A percentile compares a stretch with the other conserved stretches of the same genome.
phyloP scores from a whole-genome alignment of 2,329 filamentous ascomycete genomes.

The Cytospora piceae region DNA sequence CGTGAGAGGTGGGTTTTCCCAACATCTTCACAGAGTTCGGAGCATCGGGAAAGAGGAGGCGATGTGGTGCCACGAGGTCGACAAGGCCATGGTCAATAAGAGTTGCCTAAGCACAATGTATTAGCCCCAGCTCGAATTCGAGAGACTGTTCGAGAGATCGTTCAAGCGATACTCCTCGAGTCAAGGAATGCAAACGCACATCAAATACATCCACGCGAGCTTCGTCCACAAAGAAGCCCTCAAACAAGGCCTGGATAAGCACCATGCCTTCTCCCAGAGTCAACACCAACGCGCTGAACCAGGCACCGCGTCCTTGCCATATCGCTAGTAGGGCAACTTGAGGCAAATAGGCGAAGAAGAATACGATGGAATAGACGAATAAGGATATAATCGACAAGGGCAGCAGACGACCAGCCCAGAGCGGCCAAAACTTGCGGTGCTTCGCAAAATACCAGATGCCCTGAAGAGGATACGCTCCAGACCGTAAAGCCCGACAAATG shows the following conservation, averaged over 20 bases:
- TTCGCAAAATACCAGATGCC: conserved; percentile 82
- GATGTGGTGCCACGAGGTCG: conserved; percentile 68
- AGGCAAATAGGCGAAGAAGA: conserved; percentile 85
- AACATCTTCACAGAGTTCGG: conserved; percentile 77
- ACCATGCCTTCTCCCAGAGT: conserved; percentile 82
- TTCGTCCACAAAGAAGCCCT: conserved; percentile 82
- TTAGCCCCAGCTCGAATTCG: conserved; percentile 25
- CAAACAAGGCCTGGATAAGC: conserved; percentile 71
- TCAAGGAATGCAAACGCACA: conserved; percentile 49
- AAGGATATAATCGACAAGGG: conserved; percentile 81
- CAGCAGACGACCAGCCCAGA: conserved; percentile 76
- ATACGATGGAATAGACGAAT: conserved; percentile 83
- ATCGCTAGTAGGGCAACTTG: conserved; percentile 87
- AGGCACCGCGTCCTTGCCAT: conserved; percentile 87
- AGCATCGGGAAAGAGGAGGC: conserved; percentile 68
- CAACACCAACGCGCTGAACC: conserved; percentile 84
- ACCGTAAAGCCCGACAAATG: conserved; percentile 47
- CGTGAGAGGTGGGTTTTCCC: conserved; percentile 76
- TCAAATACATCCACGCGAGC: conserved; percentile 83
- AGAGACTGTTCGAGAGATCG: neutral
- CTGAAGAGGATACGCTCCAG: conserved; percentile 62
- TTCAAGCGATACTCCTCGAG: neutral
- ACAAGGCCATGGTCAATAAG: conserved; percentile 74
- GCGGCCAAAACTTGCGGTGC: conserved; percentile 80
- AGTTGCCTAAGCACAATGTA: conserved; percentile 53